Evolutionary conservation across 2,329 filamentous ascomycete species (phyloP).

Genomic region (Phyllachora maydis): DNA sequence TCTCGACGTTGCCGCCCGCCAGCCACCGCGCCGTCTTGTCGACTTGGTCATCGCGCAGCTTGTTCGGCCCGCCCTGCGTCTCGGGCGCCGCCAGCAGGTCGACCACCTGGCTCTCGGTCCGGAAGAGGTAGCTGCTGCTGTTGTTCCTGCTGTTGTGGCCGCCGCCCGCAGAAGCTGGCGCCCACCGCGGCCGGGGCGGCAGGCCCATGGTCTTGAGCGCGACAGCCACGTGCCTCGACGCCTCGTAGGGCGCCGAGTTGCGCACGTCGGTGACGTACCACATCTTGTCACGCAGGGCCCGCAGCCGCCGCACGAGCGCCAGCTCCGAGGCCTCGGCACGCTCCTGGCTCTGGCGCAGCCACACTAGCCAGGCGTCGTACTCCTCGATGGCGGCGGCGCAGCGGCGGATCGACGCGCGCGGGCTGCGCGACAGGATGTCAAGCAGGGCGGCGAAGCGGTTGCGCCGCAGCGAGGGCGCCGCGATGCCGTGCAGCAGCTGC

Average conservation of each 20-base stretch:
- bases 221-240: slow-evolving; percentile 66
- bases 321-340: slow-evolving; percentile 56
- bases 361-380: slow-evolving; percentile 65
- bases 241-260: slow-evolving; percentile 73
- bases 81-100: slow-evolving; percentile 68
- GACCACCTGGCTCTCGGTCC: slow-evolving; percentile 67
- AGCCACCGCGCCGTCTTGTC: slow-evolving; percentile 73
- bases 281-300: slow-evolving; percentile 81
- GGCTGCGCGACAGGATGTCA: slow-evolving; percentile 53
- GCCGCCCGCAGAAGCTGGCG: too few species aligned
- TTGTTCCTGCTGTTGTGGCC: slow-evolving; percentile 27
- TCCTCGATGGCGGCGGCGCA: slow-evolving; percentile 56
- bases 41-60: slow-evolving; percentile 87
- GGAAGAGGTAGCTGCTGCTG: slow-evolving; percentile 47
- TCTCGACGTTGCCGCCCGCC: slow-evolving; percentile 62
- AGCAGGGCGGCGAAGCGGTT: slow-evolving; percentile 53
- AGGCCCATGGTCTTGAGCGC: slow-evolving; percentile 82
- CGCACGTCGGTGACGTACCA: slow-evolving; percentile 94
- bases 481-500: slow-evolving; percentile 46
- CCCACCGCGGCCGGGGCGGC: slow-evolving; percentile 34
- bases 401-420: slow-evolving; percentile 46
- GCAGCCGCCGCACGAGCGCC: slow-evolving; percentile 51
- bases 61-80: slow-evolving; percentile 79
- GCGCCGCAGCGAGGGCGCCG: slow-evolving; percentile 37
- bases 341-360: slow-evolving; percentile 66